A percentile compares a stretch with the other conserved stretches of the same genome.
phyloP scores from a whole-genome alignment of 257 asterid species.

The Pogostemon cablin region DNA sequence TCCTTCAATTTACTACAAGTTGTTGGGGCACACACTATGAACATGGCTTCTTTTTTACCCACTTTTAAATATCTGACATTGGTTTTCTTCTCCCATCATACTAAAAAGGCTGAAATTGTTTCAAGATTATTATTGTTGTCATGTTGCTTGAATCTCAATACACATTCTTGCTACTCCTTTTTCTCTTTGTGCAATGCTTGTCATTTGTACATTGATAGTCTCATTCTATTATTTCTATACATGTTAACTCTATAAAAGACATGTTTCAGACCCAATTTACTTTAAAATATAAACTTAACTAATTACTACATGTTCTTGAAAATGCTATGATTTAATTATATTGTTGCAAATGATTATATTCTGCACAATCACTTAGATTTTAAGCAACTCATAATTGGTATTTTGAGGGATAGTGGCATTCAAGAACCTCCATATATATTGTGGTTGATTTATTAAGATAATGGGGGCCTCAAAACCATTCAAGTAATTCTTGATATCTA shows the following conservation, averaged over 20 bases:
- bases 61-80: slow-evolving; percentile 7
- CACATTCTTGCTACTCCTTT: background rate
- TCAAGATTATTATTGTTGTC: background rate
- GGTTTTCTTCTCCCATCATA: slow-evolving; percentile 20
- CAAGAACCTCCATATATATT: slow-evolving; percentile 22
- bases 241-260: no score
- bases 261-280: background rate
- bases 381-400: slow-evolving; percentile 18
- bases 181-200: background rate
- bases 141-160: slow-evolving; percentile 19
- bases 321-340: slow-evolving; percentile 25
- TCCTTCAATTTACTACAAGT: slow-evolving; percentile 26
- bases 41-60: slow-evolving; percentile 22
- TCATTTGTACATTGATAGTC: no score
- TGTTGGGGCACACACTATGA: slow-evolving; percentile 26
- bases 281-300: background rate
- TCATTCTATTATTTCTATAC: no score
- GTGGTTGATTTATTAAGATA: slow-evolving; percentile 11
- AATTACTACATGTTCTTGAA: slow-evolving; percentile 23
- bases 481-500: slow-evolving; percentile 28
- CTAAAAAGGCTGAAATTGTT: slow-evolving; percentile 11
- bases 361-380: slow-evolving; percentile 16
- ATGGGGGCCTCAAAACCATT: slow-evolving; percentile 27
- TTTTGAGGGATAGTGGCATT: slow-evolving; percentile 9
- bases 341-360: slow-evolving; percentile 22